Evolutionary conservation across 2,329 filamentous ascomycete species (phyloP).

Genomic region (Epichloe sp.): DNA sequence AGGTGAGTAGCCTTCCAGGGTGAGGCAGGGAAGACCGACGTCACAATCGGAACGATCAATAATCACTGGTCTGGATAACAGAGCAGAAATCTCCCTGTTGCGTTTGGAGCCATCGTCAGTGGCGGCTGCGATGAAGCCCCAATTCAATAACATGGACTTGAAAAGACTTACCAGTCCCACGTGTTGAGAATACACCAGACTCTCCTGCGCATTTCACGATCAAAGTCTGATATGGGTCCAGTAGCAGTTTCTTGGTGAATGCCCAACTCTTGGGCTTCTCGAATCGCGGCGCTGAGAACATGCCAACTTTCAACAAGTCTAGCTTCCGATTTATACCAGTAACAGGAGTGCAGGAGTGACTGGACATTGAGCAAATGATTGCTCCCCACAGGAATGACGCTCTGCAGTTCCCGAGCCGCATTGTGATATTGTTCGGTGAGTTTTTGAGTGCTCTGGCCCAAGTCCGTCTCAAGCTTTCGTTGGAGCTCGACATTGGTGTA

Average conservation of each 20-base stretch:
- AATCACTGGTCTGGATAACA: constrained; percentile 21
- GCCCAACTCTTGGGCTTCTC: constrained; percentile 24
- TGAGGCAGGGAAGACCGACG: constrained; percentile 18
- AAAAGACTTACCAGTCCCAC: constrained; percentile 23
- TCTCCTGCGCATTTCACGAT: constrained; percentile 22
- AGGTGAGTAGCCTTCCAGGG: constrained; percentile 18
- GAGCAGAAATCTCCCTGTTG: constrained; percentile 20
- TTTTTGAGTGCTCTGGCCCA: constrained; percentile 15
- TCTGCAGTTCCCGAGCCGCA: constrained; percentile 19
- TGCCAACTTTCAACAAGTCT: constrained; percentile 26
- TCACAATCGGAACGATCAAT: constrained; percentile 22
- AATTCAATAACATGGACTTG: not conserved
- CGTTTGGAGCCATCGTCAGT: no score
- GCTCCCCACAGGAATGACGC: constrained; percentile 19
- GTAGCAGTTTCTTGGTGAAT: constrained; percentile 19
- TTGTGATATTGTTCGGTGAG: constrained; percentile 21
- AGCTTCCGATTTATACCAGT: constrained; percentile 24
- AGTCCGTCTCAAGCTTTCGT: constrained; percentile 18
- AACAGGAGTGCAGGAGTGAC: constrained; percentile 23
- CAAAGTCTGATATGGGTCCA: constrained; percentile 18
- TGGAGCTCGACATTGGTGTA: constrained; percentile 19
- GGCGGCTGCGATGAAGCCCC: not conserved
- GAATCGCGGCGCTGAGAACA: constrained; percentile 20
- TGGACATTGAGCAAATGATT: constrained; percentile 22
- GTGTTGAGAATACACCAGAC: constrained; percentile 24